Evolutionary conservation across 148 eudicot species (phyloP), one percentile per base, ranked within the genome.

Genomic region (Dianthus caryophyllus): DNA sequence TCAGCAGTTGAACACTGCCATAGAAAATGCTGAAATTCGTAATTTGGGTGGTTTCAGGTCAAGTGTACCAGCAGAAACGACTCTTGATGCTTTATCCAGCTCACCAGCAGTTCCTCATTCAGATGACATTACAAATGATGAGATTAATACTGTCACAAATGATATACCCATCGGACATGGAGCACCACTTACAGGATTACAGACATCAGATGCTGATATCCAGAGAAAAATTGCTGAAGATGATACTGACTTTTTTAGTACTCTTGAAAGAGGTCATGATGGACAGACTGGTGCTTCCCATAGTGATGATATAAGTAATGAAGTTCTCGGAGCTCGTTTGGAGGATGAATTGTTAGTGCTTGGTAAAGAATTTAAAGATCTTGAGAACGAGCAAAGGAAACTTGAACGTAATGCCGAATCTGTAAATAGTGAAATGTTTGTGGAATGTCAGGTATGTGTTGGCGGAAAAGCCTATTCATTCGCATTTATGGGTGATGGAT

Each of bases 401-500:
- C 95, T 81, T 50, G 95, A 90, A 73, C 87, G 97, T 60, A 90
- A 94, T 86, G 83, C 95, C 12, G 99, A 88, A 55, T 86, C 97
- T 71, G 92, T 86, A 54, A 90, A 83, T 71, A 76, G 79, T 71
- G 99, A 94, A 72, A 94, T 94, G 99, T 90, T 90, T 81, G 90
- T 83, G 67, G 99, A 90, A 77, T 94, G 99, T 76, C 99, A 94
- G 99, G 99, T 94, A 31, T 55, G 68, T 64, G 43, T 33, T 57
- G 50, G 27, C 25, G 54, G 16, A 43, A 44, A 62, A 14, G 21
- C 30, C 38, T 44, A 29, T 29, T 46, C 27, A 13, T 39, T 18
- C 30, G 46, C 39, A 53, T 52, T 9, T 66, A 29, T n/a, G 26
- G 25, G 57, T 58, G 0, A 18, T 31, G 18, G 30, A 16, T 46